phyloP scores from a whole-genome alignment of 176 grass and related monocot species.

The Rhipidocladum racemiflorum region DNA sequence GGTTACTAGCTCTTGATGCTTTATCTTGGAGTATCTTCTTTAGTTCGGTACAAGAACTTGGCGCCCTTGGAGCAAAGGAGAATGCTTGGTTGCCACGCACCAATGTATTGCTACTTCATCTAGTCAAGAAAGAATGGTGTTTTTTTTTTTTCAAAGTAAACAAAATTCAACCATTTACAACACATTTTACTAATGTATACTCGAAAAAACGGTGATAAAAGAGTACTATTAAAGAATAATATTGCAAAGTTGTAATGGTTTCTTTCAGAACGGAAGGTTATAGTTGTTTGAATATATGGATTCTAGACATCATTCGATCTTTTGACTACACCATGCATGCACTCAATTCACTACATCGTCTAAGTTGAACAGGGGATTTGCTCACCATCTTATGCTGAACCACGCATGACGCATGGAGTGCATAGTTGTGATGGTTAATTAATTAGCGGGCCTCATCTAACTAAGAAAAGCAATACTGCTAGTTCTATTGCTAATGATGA shows the following conservation, averaged over 20 bases:
- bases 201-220: neutral
- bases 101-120: neutral
- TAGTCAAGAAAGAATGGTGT: neutral
- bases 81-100: constrained; percentile 2
- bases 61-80: neutral
- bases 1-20: neutral
- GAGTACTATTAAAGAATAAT: neutral
- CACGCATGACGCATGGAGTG: neutral
- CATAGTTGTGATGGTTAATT: neutral
- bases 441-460: neutral
- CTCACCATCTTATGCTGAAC: neutral
- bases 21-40: constrained; percentile 5
- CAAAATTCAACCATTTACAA: neutral
- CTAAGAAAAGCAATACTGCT: neutral
- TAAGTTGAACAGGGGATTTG: neutral
- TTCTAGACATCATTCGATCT: neutral
- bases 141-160: neutral
- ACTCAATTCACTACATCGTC: neutral
- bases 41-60: constrained; percentile 17
- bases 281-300: neutral
- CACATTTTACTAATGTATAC: neutral
- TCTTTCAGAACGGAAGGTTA: neutral
- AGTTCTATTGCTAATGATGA: neutral
- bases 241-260: neutral
- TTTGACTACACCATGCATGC: neutral